phyloP scores from a whole-genome alignment of 169 alveolate genomes.

The Plasmodium inui region DNA sequence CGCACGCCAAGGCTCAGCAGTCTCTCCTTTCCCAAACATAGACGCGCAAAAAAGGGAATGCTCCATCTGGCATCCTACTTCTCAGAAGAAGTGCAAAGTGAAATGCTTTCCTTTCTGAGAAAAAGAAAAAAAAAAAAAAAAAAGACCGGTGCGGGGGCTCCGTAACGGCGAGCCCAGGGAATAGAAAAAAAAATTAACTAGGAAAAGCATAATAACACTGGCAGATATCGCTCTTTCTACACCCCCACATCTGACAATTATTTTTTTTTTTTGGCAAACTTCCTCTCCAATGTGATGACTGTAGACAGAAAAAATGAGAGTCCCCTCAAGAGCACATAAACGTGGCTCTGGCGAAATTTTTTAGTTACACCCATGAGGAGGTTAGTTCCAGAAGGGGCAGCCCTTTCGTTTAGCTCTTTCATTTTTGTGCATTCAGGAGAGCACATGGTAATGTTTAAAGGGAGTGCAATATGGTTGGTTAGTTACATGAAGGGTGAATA shows the following conservation, averaged over 20 bases:
- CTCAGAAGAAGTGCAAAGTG: neutral
- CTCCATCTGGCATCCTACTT: neutral
- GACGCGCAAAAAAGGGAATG: neutral
- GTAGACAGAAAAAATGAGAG: neutral
- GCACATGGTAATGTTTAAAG: neutral
- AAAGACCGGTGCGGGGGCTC: neutral
- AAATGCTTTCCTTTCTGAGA: neutral
- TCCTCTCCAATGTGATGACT: neutral
- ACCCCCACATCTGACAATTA: neutral
- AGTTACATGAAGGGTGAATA: neutral
- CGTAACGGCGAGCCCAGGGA: neutral
- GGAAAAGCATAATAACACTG: neutral
- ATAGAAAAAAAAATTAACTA: neutral
- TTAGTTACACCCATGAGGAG: neutral
- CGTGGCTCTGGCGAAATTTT: neutral
- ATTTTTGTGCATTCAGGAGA: neutral
- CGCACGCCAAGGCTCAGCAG: neutral
- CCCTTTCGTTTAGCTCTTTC: neutral
- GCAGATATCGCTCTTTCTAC: neutral
- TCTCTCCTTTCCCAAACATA: neutral
- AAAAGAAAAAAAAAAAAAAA: neutral
- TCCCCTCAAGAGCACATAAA: neutral
- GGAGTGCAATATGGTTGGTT: neutral
- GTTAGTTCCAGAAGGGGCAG: neutral
- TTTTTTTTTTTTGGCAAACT: neutral